Percentiles rank a stretch among this genome's conserved stretches.
Evolutionary conservation across 2,329 filamentous ascomycete species (phyloP).

Genomic region (Paecilomyces dactylethromorphus): DNA sequence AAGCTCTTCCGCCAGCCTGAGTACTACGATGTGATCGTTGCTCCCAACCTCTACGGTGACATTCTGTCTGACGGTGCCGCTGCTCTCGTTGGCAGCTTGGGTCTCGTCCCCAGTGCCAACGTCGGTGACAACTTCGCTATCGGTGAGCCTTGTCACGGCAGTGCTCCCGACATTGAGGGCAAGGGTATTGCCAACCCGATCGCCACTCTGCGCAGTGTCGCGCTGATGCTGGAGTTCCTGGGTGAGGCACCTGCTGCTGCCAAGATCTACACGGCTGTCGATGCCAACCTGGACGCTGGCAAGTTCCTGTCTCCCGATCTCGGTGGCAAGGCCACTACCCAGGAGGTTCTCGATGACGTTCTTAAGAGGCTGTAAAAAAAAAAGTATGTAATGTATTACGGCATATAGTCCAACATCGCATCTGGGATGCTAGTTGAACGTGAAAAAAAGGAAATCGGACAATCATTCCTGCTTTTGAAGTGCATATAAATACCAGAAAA

Average conservation of each 20-base stretch:
- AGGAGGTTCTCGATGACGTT: constrained; percentile 82
- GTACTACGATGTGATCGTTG: constrained; percentile 96
- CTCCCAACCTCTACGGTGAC: constrained; percentile 95
- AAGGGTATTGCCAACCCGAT: constrained; percentile 92
- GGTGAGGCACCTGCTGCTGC: constrained; percentile 80
- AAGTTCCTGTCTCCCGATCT: constrained; percentile 81
- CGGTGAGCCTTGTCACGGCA: constrained; percentile 95
- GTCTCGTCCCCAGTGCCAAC: constrained; percentile 90
- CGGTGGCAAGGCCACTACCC: constrained; percentile 77
- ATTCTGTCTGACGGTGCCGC: constrained; percentile 94
- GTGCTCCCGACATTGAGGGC: constrained; percentile 91
- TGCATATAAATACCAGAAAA: background rate
- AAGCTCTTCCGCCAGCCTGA: constrained; percentile 96
- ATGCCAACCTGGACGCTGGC: constrained; percentile 80
- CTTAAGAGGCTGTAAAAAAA: constrained; percentile 64
- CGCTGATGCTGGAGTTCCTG: constrained; percentile 94
- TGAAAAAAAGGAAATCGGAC: background rate
- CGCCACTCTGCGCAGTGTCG: constrained; percentile 83
- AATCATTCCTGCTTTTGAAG: background rate
- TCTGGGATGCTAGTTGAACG: background rate
- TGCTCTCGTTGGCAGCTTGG: constrained; percentile 83
- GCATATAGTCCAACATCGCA: background rate
- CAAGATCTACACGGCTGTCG: constrained; percentile 84
- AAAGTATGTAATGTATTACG: background rate
- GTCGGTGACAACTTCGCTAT: constrained; percentile 93